Evolutionary conservation across 306 rosid species (phyloP), one percentile per base, ranked within the genome.

Genomic region (Ziziphus jujuba): DNA sequence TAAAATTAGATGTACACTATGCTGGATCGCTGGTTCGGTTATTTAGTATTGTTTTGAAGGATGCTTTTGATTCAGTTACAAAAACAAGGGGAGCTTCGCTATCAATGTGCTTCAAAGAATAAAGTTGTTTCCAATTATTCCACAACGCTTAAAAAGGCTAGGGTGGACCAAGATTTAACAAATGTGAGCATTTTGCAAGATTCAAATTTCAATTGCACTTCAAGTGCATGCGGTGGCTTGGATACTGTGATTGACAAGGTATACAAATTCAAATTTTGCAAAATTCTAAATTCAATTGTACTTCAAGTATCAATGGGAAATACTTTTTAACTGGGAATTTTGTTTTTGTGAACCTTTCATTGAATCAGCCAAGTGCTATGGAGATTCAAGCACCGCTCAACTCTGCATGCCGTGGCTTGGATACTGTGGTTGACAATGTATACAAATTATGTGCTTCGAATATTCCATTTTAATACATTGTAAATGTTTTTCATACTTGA

Each of bases 241-340:
- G n/a, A 23, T 36, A 57, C 62, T 3, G 34, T 15, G 34, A 65
- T 33, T 24, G 65, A 72, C 38, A 57, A 63, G 77, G 71, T 72
- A 45, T 47, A 28, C 31, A 34, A 22, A 56, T 21, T 34, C 33
- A 28, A 28, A 13, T 21, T 21, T 36, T 61, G 43, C 17, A 5
- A 25, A 40, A 47, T 13, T 20, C 34, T 12, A 58, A 60, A 4
- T 19, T 21, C 19, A 48, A 8, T 5, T 19, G 28, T 17, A 7
- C 20, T 34, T 49, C 15, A 47, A 28, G 10, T 69, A 15, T 28
- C 10, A 2, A 36, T 9, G 43, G 38, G 45, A 40, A 40, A 40
- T 40, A 1, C 4, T 51, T 31, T 51, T 65, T 9, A 54, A 28
- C 4, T 9, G 44, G 13, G 5, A 64, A 21, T 24, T 19, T 34